These are phyloP conservation scores for Pyrus hybrid DNA, from an alignment of 331 rosid species.

Conservation along the genomic window DNA sequence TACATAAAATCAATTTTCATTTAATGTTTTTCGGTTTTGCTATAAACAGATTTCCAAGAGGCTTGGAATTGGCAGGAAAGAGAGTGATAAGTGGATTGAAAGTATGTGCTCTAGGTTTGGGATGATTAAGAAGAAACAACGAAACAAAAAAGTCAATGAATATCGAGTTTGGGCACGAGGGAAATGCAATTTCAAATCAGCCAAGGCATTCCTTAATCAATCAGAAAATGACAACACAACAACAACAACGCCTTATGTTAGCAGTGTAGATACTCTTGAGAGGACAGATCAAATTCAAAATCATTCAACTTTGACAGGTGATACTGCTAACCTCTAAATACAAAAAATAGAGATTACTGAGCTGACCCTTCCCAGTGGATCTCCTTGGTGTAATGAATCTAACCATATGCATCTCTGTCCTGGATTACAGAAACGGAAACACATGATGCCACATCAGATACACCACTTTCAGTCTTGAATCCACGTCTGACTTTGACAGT, in stretches of 20 bases:
- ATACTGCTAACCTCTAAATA: conserved; percentile 1
- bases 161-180: conserved; percentile 68
- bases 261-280: too few relatives aligned
- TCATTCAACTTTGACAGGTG: conserved; percentile 19
- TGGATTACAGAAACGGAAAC: conserved; percentile 15
- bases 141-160: conserved; percentile 34
- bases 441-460: conserved; percentile 15
- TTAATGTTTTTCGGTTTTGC: background rate
- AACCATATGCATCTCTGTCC: background rate
- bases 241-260: too few relatives aligned
- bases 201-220: conserved; percentile 20
- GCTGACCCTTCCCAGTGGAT: background rate
- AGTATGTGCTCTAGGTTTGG: conserved; percentile 63
- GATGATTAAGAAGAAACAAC: conserved; percentile 61
- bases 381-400: background rate
- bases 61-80: conserved; percentile 72
- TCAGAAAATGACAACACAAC: conserved; percentile 3
- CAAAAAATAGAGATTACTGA: background rate
- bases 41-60: conserved; percentile 29
- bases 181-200: conserved; percentile 44
- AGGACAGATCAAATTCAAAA: conserved; percentile 19
- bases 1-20: background rate
- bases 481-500: background rate
- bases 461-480: conserved; percentile 18
- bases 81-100: conserved; percentile 46